Conservation (phyloP, 768 basidiomycete genomes). For the Mrakia blollopis region DNA sequence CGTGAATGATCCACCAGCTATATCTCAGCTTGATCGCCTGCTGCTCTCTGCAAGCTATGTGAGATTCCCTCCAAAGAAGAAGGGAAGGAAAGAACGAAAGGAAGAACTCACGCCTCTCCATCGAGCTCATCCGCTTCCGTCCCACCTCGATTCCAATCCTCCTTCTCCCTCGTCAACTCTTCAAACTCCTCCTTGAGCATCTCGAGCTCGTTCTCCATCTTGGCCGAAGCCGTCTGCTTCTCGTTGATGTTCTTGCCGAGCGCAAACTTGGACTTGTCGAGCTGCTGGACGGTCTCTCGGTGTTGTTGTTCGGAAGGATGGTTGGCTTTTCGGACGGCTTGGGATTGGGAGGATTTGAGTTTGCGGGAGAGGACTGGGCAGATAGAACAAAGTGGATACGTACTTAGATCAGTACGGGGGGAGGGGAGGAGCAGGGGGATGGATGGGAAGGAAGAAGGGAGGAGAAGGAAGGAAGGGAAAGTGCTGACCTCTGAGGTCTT, state of each 20-base stretch:
- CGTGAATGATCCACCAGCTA: too few species aligned
- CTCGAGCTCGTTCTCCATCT: constrained; percentile 18
- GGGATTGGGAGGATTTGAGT: constrained; percentile 19
- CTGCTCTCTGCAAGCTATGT: too few species aligned
- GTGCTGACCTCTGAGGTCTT: constrained; percentile 14
- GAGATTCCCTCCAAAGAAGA: too few species aligned
- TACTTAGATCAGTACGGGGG: not conserved
- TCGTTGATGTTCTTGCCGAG: constrained; percentile 27
- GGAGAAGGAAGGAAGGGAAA: not conserved
- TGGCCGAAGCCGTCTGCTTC: not conserved
- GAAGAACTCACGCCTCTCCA: constrained; percentile 13
- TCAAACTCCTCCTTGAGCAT: constrained; percentile 16
- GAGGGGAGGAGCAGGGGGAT: not conserved
- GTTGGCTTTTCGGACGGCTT: not conserved
- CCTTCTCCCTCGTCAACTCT: constrained; percentile 5
- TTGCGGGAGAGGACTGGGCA: constrained; percentile 15
- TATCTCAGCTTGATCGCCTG: too few species aligned
- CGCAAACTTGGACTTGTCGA: constrained; percentile 22
- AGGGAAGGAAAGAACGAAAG: not conserved
- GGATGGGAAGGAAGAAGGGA: not conserved
- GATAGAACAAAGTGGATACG: not conserved
- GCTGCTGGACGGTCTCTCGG: constrained; percentile 15
- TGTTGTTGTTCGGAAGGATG: constrained; percentile 28
- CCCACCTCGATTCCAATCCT: constrained; percentile 19
- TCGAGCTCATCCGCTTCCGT: constrained; percentile 9